These are phyloP conservation scores for Fomitopsis serialis DNA, from an alignment of 768 basidiomycete species.

Conservation along the genomic window DNA sequence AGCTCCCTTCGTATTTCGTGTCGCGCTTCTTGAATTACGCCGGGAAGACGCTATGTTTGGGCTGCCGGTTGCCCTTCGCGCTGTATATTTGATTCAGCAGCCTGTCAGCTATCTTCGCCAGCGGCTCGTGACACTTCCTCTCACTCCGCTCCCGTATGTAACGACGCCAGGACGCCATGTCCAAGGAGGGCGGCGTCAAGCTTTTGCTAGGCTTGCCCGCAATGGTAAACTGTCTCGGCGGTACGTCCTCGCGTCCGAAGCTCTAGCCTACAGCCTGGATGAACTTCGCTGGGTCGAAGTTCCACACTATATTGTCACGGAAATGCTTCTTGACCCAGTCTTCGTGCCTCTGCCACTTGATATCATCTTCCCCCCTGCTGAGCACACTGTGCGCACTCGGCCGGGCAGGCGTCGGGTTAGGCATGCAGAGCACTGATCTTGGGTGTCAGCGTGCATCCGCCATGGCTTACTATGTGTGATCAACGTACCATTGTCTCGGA, in stretches of 20 bases:
- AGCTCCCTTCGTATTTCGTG: background rate
- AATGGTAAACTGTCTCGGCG: too few relatives aligned
- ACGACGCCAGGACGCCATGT: too few relatives aligned
- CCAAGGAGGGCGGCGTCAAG: too few relatives aligned
- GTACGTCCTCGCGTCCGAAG: background rate
- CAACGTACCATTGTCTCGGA: background rate
- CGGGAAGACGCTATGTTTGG: background rate
- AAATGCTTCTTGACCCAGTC: background rate
- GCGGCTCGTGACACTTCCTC: background rate
- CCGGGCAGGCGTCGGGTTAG: background rate
- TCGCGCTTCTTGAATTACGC: background rate
- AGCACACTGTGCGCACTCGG: background rate
- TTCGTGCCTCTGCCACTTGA: background rate
- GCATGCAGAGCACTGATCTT: background rate
- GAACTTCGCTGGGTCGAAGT: background rate
- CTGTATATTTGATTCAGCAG: background rate
- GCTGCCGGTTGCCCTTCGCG: background rate
- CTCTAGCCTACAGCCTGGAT: background rate
- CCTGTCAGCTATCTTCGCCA: background rate
- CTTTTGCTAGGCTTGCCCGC: too few relatives aligned
- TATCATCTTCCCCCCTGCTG: background rate
- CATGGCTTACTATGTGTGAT: background rate
- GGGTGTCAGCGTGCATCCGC: background rate
- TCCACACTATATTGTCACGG: background rate
- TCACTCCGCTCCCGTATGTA: too few relatives aligned